These are phyloP conservation scores for Neohortaea acidophila DNA, from an alignment of 495 filamentous ascomycete species.

Conservation along the genomic window DNA sequence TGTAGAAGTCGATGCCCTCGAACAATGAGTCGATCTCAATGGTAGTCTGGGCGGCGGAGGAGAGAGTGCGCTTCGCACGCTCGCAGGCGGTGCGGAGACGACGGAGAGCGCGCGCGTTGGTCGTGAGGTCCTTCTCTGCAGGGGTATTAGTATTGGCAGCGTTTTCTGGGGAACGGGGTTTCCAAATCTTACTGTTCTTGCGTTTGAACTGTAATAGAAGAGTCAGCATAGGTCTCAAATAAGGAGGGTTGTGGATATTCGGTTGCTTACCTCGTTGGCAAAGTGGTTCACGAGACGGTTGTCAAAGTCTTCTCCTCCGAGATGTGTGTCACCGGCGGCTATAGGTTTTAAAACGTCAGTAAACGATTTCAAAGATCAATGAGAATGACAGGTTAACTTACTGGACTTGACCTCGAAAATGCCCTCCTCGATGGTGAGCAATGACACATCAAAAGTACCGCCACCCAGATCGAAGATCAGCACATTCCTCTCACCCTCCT, in stretches of 20 bases:
- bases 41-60: conserved; percentile 89
- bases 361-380: too few species aligned
- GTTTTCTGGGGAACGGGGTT: conserved; percentile 2
- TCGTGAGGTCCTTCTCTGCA: conserved; percentile 49
- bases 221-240: too few species aligned
- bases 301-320: conserved; percentile 99
- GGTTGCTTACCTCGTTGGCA: too few species aligned
- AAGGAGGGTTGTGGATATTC: too few species aligned
- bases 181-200: conserved; percentile 54
- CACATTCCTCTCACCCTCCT: conserved; percentile 91
- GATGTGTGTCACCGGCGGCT: conserved; percentile 95
- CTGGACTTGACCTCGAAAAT: conserved; percentile 99
- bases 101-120: conserved; percentile 91
- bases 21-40: conserved; percentile 98
- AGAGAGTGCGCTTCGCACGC: conserved; percentile 97
- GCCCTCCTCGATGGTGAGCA: conserved; percentile 96
- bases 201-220: too few species aligned
- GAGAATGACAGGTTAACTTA: too few species aligned
- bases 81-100: conserved; percentile 97
- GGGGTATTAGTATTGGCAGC: conserved; percentile 17
- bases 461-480: conserved; percentile 99
- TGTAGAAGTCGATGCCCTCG: conserved; percentile 96
- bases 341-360: too few species aligned
- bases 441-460: conserved; percentile 99
- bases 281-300: conserved; percentile 95